phyloP scores from a whole-genome alignment of 106 monocot species.

The Acorus gramineus region DNA sequence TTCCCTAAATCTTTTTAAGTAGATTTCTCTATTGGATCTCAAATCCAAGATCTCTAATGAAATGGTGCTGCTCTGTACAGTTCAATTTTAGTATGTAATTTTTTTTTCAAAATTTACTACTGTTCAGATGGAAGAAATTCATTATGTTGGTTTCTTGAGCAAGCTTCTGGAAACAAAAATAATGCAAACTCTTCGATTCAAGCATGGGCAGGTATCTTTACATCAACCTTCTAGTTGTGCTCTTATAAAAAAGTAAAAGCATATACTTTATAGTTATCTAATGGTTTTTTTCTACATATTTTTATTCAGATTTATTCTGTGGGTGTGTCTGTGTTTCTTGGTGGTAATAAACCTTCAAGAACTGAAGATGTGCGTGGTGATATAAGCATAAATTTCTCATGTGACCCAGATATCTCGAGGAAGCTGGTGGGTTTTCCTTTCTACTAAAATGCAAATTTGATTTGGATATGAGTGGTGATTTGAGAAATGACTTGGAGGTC shows the following conservation, averaged over 20 bases:
- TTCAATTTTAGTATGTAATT: conserved; percentile 5
- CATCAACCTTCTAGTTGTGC: neutral
- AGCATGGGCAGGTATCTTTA: conserved; percentile 85
- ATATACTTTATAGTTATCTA: neutral
- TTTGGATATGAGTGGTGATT: too few species aligned
- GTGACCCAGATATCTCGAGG: conserved; percentile 86
- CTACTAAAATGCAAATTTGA: too few species aligned
- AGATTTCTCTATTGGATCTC: too few species aligned
- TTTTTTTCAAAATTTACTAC: conserved; percentile 7
- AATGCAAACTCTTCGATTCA: conserved; percentile 95
- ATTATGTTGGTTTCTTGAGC: conserved; percentile 90
- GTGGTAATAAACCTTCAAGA: conserved; percentile 99
- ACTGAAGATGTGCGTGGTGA: conserved; percentile 89
- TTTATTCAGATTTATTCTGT: conserved; percentile 79
- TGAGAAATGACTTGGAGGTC: too few species aligned
- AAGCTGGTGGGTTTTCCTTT: conserved; percentile 59
- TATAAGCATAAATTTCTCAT: conserved; percentile 92
- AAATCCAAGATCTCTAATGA: too few species aligned
- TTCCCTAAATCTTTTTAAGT: too few species aligned
- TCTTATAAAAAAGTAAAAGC: neutral
- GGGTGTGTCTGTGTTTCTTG: conserved; percentile 85
- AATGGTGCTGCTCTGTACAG: neutral
- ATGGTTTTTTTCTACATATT: neutral
- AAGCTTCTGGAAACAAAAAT: conserved; percentile 96
- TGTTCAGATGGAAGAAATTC: conserved; percentile 84